Evolutionary conservation across 179 eudicot species (phyloP), one percentile per base, ranked within the genome.

Genomic region (Pouteria campechiana): DNA sequence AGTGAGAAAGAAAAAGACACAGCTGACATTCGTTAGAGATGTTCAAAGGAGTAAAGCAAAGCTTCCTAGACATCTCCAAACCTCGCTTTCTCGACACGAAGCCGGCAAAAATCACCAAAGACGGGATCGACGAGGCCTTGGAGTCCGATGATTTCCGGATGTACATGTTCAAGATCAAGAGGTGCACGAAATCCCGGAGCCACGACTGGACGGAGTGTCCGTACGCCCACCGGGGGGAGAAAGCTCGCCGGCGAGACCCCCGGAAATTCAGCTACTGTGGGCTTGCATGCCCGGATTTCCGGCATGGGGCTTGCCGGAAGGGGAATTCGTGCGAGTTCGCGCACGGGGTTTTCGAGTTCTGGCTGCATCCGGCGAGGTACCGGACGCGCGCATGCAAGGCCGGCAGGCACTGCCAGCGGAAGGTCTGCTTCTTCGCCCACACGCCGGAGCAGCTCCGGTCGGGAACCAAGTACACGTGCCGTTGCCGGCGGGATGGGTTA

Each of bases 291-390:
- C 51, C 64, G 1, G 50, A 50, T 6, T 58, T 23, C 36, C 31
- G 32, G n/a, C 6, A 35, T 11, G 19, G 56, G 0, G 10, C 4
- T 0, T 43, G 57, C 38, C 3, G 0, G 5, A 36, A 24, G 16
- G 64, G 64, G 1, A 25, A 50, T 5, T 2, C 1, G 1, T 58
- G 64, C 11, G 32, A 11, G 0, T 44, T 24, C 12, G 45, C 64
- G 0, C 64, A 58, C 25, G 64, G 57, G 2, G 40, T 43, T 0
- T 58, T 50, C 22, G 64, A 58, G 57, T 50, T 14, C 27, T 58
- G 64, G 64, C 64, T 58, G 13, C 64, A 58, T 39, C 64, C 64
- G 3, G 39, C 22, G 10, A 50, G 22, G 64, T 58, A 58, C 25
- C 33, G 57, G 5, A 58, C 57, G 4, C 38, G 33, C 3, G 14